Percentiles rank a stretch among this genome's conserved stretches.
phyloP scores from a whole-genome alignment of 345 rosid genomes.

The Lagerstroemia speciosa region DNA sequence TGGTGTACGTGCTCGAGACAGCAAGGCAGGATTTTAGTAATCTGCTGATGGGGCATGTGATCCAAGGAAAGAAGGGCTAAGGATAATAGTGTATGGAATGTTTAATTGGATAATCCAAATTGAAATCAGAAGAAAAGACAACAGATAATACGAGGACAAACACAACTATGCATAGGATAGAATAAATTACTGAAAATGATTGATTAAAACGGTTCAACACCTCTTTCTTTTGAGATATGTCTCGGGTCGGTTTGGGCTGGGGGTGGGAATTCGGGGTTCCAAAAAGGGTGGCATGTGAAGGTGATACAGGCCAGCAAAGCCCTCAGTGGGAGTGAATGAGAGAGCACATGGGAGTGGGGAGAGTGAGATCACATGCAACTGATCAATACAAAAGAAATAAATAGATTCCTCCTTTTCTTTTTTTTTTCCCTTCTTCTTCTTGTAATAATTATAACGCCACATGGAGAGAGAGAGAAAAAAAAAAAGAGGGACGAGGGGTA shows the following conservation, averaged over 20 bases:
- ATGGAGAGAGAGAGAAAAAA: no score
- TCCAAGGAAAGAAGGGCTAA: neutral
- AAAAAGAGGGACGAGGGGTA: no score
- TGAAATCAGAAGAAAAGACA: neutral
- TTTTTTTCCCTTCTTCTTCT: no score
- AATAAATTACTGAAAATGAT: neutral
- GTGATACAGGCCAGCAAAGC: slow-evolving; percentile 50
- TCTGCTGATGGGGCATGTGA: neutral
- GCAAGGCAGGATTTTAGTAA: neutral
- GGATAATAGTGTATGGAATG: neutral
- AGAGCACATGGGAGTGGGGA: slow-evolving; percentile 20
- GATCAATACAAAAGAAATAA: neutral
- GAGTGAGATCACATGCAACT: slow-evolving; percentile 14
- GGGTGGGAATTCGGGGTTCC: slow-evolving; percentile 24
- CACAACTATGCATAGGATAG: no score
- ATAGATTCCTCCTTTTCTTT: no score
- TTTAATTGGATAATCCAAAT: neutral
- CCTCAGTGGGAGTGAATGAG: slow-evolving; percentile 4
- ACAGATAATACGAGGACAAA: no score
- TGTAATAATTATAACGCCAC: no score
- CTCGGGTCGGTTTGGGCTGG: slow-evolving; percentile 5
- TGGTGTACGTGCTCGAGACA: neutral
- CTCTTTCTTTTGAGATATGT: no score
- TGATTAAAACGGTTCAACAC: no score
- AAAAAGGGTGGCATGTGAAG: slow-evolving; percentile 53